A percentile compares a stretch with the other conserved stretches of the same genome.
These are phyloP conservation scores for Mycena rebaudengoi DNA, from an alignment of 768 basidiomycete genomes.

Conservation along the genomic window DNA sequence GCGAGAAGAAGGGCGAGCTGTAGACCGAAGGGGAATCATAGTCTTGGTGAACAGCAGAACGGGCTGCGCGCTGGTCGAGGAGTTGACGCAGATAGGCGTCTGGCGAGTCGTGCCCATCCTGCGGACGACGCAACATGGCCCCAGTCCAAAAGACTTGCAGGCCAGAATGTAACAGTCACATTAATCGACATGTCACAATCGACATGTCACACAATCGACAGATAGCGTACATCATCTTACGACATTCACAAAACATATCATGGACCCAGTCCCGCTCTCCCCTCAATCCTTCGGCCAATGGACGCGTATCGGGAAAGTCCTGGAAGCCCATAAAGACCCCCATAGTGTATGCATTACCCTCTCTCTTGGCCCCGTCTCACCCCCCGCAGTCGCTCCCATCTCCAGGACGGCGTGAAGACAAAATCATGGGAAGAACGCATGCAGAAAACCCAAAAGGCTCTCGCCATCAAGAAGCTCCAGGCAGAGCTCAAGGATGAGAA, in stretches of 20 bases:
- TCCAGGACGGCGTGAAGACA: slow-evolving; percentile 70
- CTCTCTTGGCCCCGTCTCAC: slow-evolving; percentile 10
- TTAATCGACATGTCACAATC: too few species aligned
- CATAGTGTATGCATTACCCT: slow-evolving; percentile 51
- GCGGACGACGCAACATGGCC: slow-evolving; percentile 54
- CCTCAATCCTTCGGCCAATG: slow-evolving; percentile 67
- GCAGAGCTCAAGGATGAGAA: slow-evolving; percentile 82
- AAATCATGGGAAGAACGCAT: slow-evolving; percentile 76
- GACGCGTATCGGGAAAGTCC: slow-evolving; percentile 73
- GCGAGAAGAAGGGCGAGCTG: slow-evolving; percentile 67
- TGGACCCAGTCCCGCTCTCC: slow-evolving; percentile 33
- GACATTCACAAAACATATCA: too few species aligned
- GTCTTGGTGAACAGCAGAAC: slow-evolving; percentile 51
- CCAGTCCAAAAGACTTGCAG: neutral
- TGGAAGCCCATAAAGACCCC: slow-evolving; percentile 67
- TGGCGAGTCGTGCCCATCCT: slow-evolving; percentile 43
- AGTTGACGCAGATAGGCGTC: slow-evolving; percentile 59
- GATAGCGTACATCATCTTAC: too few species aligned
- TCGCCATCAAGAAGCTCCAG: slow-evolving; percentile 79
- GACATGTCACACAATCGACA: too few species aligned
- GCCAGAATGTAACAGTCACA: too few species aligned
- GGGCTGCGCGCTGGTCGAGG: slow-evolving; percentile 62
- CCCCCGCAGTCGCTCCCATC: slow-evolving; percentile 67
- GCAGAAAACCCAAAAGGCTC: slow-evolving; percentile 68
- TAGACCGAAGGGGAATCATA: slow-evolving; percentile 78